Base-by-base conservation (phyloP, 1,139 yeast species). In the Kodamaea suecica region DNA sequence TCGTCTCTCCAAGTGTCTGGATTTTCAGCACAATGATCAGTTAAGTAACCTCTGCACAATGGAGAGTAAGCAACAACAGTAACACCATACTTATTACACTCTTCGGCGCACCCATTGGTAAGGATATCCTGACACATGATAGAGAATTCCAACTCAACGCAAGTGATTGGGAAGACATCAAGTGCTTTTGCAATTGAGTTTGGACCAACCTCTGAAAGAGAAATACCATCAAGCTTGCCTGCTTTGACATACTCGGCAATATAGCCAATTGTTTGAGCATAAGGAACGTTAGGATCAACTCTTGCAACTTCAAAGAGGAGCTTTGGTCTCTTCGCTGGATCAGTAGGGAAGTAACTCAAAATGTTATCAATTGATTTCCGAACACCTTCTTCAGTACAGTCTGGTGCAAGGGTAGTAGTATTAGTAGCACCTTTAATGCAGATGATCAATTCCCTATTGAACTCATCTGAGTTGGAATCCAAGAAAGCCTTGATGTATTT, bases 1-100 rank as follows among this genome's bases (percentile, higher is more conserved):
- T 48, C 78, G n/a, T 26, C 17, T 27, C 52, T 47, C 45, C 59
- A 65, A 2, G 45, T 49, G 4, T 62, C 61, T 4, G 60, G 47
- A 7, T 69, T 53, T 29, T 62, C 73, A 38, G 77, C 71, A 12
- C 63, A 51, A 33, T 44, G 44, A 38, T 92, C 94, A 5, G 94
- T 80, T 40, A 87, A 70, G 38, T 79, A 59, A 1, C 96, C 95
- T 50, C 84, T 70, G n/a, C 87, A 80, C 41, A 87, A 66, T 27
- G 95, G 95, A 17, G 95, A 82, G 59, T 87, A 86, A 17, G 90
- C 86, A 42, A 84, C 62, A 25, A 85, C 64, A 6, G 92, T 83
- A 38, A 86, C 71, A n/a, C 64, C 65, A 26, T 53, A 52, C 31
- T 52, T 48, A 10, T 70, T 53, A 26, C 73, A 63, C 40, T 79